Percentiles rank a stretch among this genome's conserved stretches.
Conservation (phyloP, 352 stramenopile species). For the Phytophthora cajani region DNA sequence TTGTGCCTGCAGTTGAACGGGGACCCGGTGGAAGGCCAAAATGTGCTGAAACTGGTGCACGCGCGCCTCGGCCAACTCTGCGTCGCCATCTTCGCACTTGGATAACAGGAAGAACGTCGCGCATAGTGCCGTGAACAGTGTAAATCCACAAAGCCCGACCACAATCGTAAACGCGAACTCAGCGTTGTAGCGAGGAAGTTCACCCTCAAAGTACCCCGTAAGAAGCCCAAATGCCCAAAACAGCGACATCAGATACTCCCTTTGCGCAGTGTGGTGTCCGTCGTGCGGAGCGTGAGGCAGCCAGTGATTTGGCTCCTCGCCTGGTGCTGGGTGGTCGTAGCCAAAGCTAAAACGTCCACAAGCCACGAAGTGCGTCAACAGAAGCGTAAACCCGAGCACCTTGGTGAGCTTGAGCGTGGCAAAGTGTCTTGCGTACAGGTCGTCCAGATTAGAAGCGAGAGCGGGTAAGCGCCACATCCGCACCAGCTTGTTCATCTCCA, state of each 20-base stretch:
- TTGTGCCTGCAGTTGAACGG: conserved; percentile 51
- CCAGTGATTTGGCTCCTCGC: conserved; percentile 52
- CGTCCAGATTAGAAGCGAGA: conserved; percentile 66
- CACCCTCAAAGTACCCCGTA: conserved; percentile 63
- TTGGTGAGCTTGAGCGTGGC: conserved; percentile 64
- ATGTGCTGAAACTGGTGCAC: conserved; percentile 77
- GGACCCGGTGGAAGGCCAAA: conserved; percentile 68
- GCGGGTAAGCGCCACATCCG: conserved; percentile 54
- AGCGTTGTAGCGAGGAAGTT: conserved; percentile 51
- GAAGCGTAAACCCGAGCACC: conserved; percentile 54
- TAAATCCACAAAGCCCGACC: conserved; percentile 64
- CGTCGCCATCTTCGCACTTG: conserved; percentile 68
- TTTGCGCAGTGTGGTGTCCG: conserved; percentile 15
- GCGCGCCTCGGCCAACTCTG: conserved; percentile 61
- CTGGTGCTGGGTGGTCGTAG: conserved; percentile 33
- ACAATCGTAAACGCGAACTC: conserved; percentile 74
- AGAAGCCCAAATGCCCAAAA: conserved; percentile 77
- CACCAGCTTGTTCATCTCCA: conserved; percentile 69
- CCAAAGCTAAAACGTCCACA: conserved; percentile 62
- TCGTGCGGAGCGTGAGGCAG: conserved; percentile 38
- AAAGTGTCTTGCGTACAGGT: conserved; percentile 73
- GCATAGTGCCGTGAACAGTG: conserved; percentile 72
- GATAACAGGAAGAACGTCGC: conserved; percentile 81
- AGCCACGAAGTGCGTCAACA: conserved; percentile 62
- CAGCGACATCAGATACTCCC: conserved; percentile 61